Evolutionary conservation across 768 basidiomycete species (phyloP).

Genomic region (Kwoniella botswanensis): DNA sequence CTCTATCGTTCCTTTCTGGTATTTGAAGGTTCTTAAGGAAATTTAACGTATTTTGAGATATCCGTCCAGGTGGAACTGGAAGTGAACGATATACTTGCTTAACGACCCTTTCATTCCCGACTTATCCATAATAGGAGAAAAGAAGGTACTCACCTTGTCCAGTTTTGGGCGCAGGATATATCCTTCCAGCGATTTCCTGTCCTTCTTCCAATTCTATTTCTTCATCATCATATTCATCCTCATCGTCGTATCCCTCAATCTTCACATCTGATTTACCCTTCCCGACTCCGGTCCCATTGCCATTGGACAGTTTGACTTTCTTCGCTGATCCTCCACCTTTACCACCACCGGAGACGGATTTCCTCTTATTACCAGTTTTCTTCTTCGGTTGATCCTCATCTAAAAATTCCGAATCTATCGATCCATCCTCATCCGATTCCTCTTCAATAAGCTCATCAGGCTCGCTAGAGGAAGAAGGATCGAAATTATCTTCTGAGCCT

Average conservation of each 20-base stretch:
- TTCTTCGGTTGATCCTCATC: slow-evolving; percentile 34
- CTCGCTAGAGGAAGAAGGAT: slow-evolving; percentile 38
- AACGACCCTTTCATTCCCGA: not conserved
- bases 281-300: not conserved
- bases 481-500: slow-evolving; percentile 40
- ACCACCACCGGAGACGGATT: slow-evolving; percentile 16
- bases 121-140: not conserved
- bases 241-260: slow-evolving; percentile 32
- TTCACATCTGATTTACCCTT: slow-evolving; percentile 17
- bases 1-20: slow-evolving; percentile 78
- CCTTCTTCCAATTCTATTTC: slow-evolving; percentile 56
- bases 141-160: slow-evolving; percentile 68
- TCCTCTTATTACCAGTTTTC: slow-evolving; percentile 17
- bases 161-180: slow-evolving; percentile 79
- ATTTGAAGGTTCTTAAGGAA: slow-evolving; percentile 74
- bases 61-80: slow-evolving; percentile 78
- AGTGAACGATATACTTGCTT: not conserved
- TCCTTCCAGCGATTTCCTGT: slow-evolving; percentile 62
- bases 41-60: slow-evolving; percentile 82
- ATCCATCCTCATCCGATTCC: slow-evolving; percentile 28
- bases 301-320: slow-evolving; percentile 21
- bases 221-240: slow-evolving; percentile 35
- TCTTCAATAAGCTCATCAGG: slow-evolving; percentile 32
- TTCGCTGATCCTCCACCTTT: slow-evolving; percentile 11
- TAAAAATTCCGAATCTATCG: slow-evolving; percentile 37